phyloP scores from a whole-genome alignment of 768 basidiomycete species.

The Lactifluus piperatus region DNA sequence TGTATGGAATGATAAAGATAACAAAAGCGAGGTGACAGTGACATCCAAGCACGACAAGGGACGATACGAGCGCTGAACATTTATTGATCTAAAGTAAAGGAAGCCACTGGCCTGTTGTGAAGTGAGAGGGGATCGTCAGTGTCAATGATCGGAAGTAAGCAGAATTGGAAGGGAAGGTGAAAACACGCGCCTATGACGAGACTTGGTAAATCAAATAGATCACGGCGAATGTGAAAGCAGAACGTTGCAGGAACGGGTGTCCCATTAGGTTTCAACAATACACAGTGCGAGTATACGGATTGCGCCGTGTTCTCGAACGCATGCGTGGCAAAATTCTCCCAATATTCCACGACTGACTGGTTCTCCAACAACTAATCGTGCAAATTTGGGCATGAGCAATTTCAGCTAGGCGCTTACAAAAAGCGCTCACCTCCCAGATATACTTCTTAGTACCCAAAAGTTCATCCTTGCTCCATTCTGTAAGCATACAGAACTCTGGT shows the following conservation, averaged over 20 bases:
- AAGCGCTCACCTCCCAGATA: slow-evolving; percentile 51
- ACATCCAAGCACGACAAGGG: not conserved
- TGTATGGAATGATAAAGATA: slow-evolving; percentile 17
- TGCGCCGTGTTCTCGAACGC: slow-evolving; percentile 98
- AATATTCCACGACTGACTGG: slow-evolving; percentile 90
- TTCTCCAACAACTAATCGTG: slow-evolving; percentile 77
- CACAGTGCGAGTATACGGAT: slow-evolving; percentile 89
- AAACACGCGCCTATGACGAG: slow-evolving; percentile 66
- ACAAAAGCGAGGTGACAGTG: not conserved
- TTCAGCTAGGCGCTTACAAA: not conserved
- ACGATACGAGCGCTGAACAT: not conserved
- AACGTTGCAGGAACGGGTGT: slow-evolving; percentile 86
- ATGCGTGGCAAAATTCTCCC: slow-evolving; percentile 94
- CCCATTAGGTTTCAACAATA: slow-evolving; percentile 76
- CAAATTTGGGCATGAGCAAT: not conserved
- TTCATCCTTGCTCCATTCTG: slow-evolving; percentile 84
- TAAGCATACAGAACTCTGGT: slow-evolving; percentile 91
- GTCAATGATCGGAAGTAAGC: not conserved
- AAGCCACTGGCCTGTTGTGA: slow-evolving; percentile 71
- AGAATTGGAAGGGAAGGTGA: not conserved
- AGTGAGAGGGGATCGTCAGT: not conserved
- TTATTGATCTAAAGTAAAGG: slow-evolving; percentile 50
- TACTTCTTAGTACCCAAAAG: slow-evolving; percentile 51
- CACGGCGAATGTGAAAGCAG: slow-evolving; percentile 91
- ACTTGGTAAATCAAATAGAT: slow-evolving; percentile 85